phyloP scores from a whole-genome alignment of 257 asterid genomes.

The Fraxinus anomala region DNA sequence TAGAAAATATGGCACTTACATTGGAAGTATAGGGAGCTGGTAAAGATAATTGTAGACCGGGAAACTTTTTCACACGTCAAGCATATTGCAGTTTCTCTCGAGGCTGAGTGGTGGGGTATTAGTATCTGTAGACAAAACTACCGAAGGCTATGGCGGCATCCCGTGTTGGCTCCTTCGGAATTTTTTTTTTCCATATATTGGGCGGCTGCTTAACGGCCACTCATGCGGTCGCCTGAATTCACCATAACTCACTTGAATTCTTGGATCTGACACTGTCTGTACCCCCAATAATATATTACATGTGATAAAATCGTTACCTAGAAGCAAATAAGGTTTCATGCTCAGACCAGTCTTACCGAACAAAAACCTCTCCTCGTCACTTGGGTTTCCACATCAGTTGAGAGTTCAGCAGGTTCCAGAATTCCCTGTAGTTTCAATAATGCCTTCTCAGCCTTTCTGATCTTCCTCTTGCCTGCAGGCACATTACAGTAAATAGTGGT shows the following conservation, averaged over 20 bases:
- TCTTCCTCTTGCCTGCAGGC: conserved; percentile 73
- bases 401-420: conserved; percentile 61
- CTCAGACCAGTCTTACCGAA: conserved; percentile 77
- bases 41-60: conserved; percentile 68
- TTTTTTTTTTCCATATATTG: no score
- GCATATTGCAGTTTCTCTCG: conserved; percentile 78
- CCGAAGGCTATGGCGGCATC: conserved; percentile 50
- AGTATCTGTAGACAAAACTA: conserved; percentile 74
- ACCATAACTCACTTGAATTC: no score
- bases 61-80: conserved; percentile 65
- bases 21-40: conserved; percentile 93
- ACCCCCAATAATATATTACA: neutral
- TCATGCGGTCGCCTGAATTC: conserved; percentile 59
- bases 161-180: no score
- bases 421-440: conserved; percentile 58
- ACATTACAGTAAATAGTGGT: conserved; percentile 19
- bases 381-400: conserved; percentile 81
- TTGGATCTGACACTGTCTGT: neutral
- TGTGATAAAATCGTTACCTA: conserved; percentile 50
- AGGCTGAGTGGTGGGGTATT: conserved; percentile 93
- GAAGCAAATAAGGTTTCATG: conserved; percentile 79
- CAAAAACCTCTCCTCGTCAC: conserved; percentile 83
- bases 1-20: conserved; percentile 96
- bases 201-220: no score
- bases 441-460: conserved; percentile 63